Percentiles rank a stretch among this genome's conserved stretches.
phyloP scores from a whole-genome alignment of 2,329 filamentous ascomycete species.

The Berkeleyomyces basicola region DNA sequence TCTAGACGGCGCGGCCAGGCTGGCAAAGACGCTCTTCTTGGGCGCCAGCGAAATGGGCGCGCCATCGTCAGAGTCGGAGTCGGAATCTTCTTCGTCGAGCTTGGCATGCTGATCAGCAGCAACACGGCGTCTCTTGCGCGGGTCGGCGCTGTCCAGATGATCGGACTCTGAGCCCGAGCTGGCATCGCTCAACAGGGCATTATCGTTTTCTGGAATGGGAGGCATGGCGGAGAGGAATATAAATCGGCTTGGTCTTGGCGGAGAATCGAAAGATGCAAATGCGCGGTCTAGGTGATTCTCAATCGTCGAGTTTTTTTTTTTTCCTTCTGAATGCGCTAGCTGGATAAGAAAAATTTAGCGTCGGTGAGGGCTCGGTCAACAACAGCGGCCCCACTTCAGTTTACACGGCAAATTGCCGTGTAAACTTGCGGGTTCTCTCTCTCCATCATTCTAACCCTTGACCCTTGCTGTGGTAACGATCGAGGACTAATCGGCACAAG shows the following conservation, averaged over 20 bases:
- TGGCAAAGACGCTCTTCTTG: constrained; percentile 22
- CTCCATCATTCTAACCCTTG: not conserved
- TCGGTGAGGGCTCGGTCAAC: not conserved
- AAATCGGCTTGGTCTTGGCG: not conserved
- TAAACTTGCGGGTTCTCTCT: not conserved
- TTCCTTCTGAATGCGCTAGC: not conserved
- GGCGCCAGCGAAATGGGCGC: constrained; percentile 17
- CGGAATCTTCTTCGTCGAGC: constrained; percentile 16
- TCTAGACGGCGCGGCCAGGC: constrained; percentile 36
- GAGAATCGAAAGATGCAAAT: not conserved
- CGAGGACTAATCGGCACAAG: too few species aligned
- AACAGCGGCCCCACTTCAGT: not conserved
- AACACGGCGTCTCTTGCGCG: constrained; percentile 28
- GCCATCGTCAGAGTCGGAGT: constrained; percentile 18
- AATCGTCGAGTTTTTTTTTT: not conserved
- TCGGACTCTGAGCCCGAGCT: constrained; percentile 28
- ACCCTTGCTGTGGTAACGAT: too few species aligned
- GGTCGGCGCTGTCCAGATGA: constrained; percentile 28
- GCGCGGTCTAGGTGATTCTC: not conserved
- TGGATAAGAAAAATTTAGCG: not conserved
- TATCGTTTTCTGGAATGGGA: constrained; percentile 1
- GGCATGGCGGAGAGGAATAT: constrained; percentile 10
- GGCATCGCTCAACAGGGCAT: not conserved
- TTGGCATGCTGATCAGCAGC: constrained; percentile 19
- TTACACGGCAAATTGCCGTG: not conserved